Base-by-base conservation (phyloP, 768 basidiomycete genomes). In the Rhizopogon roseolus region DNA sequence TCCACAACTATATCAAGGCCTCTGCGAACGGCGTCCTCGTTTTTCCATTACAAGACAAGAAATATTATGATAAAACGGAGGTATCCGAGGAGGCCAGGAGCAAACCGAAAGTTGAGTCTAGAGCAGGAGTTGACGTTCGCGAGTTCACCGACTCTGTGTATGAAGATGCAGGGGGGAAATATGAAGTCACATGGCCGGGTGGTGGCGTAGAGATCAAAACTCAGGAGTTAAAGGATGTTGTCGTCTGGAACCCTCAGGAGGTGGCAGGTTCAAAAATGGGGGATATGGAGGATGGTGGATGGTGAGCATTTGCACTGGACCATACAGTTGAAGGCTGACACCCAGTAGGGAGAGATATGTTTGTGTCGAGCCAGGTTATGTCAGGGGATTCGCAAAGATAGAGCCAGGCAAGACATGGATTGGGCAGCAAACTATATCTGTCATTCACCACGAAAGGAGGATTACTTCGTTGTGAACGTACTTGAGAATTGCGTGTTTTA, bases 181-280 rank as follows among this genome's bases (percentile, higher is more conserved):
- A 89, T 59, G 69, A 79, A 49, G 73, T 90, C 11, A 71, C 65
- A 6, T 90, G 87, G 85, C 73, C 77, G 5, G 76, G 67, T 2
- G 83, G 82, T 5, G 77, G 79, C 0, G 54, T 91, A 22, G 71
- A 73, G 41, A 71, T 92, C 42, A 75, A 66, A 54, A 74, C 78
- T 16, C 65, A 54, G n/a, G 77, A 80, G 41, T 72, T 91, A 57
- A 86, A 85, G 63, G 86, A 93, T 55, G 81, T 93, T 6, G 93
- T 94, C n/a, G 73, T 96, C 39, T 98, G 97, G 96, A 98, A 99
- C 73, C 96, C 97, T 6, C 84, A 84, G 61, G 76, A 73, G 32
- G 81, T 78, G 55, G 75, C 69, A 11, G 93, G 93, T 0, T 72
- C 74, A 22, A 86, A 81, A 62, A 88, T 98, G 8, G 82, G 69